Base-by-base conservation (phyloP, 23 red algal genomes). In the Cyanidium caldarium region DNA sequence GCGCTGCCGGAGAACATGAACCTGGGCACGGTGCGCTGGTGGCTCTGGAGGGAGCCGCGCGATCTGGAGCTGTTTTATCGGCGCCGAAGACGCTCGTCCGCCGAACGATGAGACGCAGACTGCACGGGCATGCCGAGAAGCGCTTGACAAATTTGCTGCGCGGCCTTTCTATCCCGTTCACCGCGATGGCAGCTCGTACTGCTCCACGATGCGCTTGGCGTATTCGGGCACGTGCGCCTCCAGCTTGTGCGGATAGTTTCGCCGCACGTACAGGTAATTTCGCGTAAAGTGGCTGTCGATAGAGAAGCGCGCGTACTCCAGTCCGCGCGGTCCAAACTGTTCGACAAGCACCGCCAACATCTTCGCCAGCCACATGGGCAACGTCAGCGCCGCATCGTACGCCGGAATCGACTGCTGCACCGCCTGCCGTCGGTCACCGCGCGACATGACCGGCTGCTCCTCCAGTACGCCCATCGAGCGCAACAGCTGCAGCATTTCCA, bases 61-160 rank as follows among this genome's bases (percentile, higher is more conserved):
- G 89, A 94, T 45, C 57, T 94, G 35, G 72, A 86, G 73, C 77
- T 94, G 56, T 45, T 66, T n/a, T 94, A 83, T 33, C 71, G 89
- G 57, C 68, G 51, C 5, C 51, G 51, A 28, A n/a, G n/a, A n/a
- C n/a, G n/a, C n/a, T n/a, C n/a, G n/a, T n/a, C n/a, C n/a, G n/a
- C n/a, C n/a, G n/a, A n/a, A n/a, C n/a, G n/a, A n/a, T n/a, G n/a
- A n/a, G n/a, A n/a, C n/a, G n/a, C n/a, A n/a, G n/a, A n/a, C n/a
- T n/a, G n/a, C n/a, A n/a, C n/a, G n/a, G n/a, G n/a, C n/a, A n/a
- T n/a, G n/a, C n/a, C n/a, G n/a, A n/a, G n/a, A n/a, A n/a, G n/a
- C n/a, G n/a, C n/a, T n/a, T n/a, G n/a, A n/a, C n/a, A n/a, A n/a
- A n/a, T n/a, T n/a, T n/a, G n/a, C n/a, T n/a, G n/a, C n/a, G n/a